Base-by-base conservation (phyloP, 768 basidiomycete species). In the Clathrus columnatus region DNA sequence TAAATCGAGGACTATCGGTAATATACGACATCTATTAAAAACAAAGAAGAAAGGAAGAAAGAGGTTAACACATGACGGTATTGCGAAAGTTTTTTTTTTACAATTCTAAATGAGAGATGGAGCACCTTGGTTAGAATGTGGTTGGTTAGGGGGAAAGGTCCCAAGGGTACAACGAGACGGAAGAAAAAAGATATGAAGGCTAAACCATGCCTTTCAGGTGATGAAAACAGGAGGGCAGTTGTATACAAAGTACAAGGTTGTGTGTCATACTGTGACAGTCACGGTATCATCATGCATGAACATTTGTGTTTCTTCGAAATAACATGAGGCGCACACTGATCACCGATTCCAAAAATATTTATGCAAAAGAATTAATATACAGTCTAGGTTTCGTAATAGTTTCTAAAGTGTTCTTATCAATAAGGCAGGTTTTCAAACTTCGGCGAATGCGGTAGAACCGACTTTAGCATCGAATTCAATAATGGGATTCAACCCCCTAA, bases 371-470 rank as follows among this genome's bases (percentile, higher is more conserved):
- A 32, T 14, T n/a, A 36, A 36, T 14, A 11, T 36, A 36, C n/a
- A 11, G n/a, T 36, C 11, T 11, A 36, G n/a, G 4, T 36, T n/a
- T 36, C 11, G 11, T 8, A 36, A 14, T 36, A 36, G 14, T 36
- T 4, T 54, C 27, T 21, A 24, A 5, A 55, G 20, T 8, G 53
- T 53, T 28, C 17, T 23, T 7, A 45, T 47, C 18, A 26, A 18
- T 49, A 17, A 43, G 47, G 20, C 28, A 18, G 5, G 14, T 14
- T 48, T 26, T 74, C 67, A 83, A 18, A 83, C 75, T 14, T 66
- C 64, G 21, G 76, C 66, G 64, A 82, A 85, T 1, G 83, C 78
- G 46, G 72, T 75, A 49, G 83, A 82, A 28, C 83, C 83, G 2
- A 82, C 80, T 43, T 65, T 68, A 1, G 76, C 70, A 50, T 85